Evolutionary conservation across 202 grass and related monocot species (phyloP), one percentile per base, ranked within the genome.

Genomic region (Saccharum hybrid): DNA sequence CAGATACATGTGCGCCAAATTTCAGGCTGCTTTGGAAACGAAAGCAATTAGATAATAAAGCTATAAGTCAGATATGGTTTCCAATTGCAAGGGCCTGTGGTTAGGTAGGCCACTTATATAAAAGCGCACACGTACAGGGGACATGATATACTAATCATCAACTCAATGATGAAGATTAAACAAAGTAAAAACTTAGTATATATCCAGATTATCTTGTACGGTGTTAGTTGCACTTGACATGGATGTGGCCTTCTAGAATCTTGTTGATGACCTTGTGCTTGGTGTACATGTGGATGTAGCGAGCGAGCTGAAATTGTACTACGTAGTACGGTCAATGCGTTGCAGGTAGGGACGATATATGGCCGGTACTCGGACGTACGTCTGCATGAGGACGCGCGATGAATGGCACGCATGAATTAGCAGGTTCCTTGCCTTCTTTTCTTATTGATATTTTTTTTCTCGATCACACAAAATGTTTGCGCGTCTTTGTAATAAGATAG

Each of bases 261-360:
- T 26, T 26, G 26, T 75, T 28, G 81, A 36, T 52, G 71, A 52
- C 69, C 22, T 37, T 46, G 30, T 30, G 39, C 57, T 48, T 31
- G 61, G 33, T 37, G 15, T 26, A 26, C 0, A 2, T 62, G 59
- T 49, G 36, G 8, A 1, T 38, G 19, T 6, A 65, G 26, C n/a
- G 43, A 31, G 23, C 23, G 46, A 69, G 10, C 31, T 76, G 10
- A 2, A 65, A n/a, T 21, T 52, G 16, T 84, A 38, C 22, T 18
- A 81, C 45, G 15, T 2, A 33, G 57, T 40, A 78, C 54, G 51
- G 70, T 65, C 72, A 72, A 74, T 51, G 41, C 43, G 67, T n/a
- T 76, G 71, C 52, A 82, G 78, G 71, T 87, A 63, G 48, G 49
- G 51, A 67, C 16, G 66, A 26, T 26, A 26, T 26, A 28, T 18